These are phyloP conservation scores for Nitzschia sp. DNA, from an alignment of 108 stramenopile species.

Conservation along the genomic window DNA sequence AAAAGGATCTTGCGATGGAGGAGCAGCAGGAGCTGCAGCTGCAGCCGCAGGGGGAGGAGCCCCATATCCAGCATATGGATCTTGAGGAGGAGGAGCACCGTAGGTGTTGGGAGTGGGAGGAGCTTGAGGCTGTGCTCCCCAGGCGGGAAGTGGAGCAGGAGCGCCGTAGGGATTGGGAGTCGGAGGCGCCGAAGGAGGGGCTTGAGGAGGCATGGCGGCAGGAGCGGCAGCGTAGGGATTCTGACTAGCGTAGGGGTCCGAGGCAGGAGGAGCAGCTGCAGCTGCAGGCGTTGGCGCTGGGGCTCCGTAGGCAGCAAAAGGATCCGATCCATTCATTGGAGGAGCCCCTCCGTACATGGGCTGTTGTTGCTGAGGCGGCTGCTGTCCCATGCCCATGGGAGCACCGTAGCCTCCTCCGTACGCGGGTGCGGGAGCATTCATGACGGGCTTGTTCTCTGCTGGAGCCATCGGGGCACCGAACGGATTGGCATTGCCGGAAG, in stretches of 20 bases:
- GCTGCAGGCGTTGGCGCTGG: neutral
- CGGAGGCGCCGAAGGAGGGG: conserved; percentile 24
- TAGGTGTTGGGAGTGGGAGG: conserved; percentile 26
- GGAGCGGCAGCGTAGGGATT: conserved; percentile 36
- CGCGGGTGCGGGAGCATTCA: conserved; percentile 31
- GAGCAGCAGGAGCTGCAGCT: conserved; percentile 1
- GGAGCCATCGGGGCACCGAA: conserved; percentile 19
- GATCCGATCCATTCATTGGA: conserved; percentile 13
- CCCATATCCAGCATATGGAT: conserved; percentile 37
- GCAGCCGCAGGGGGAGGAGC: conserved; percentile 15
- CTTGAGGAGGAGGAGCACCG: conserved; percentile 13
- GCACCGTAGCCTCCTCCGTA: conserved; percentile 13
- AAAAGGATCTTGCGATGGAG: conserved; percentile 10
- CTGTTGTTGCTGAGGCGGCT: conserved; percentile 5
- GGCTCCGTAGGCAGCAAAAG: conserved; percentile 12
- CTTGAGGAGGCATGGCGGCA: conserved; percentile 17
- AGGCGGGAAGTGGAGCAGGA: conserved; percentile 10
- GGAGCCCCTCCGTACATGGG: conserved; percentile 25
- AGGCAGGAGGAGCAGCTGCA: conserved; percentile 6
- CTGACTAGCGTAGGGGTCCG: conserved; percentile 19
- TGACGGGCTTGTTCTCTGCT: conserved; percentile 35
- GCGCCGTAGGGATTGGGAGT: conserved; percentile 35
- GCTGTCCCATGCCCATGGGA: conserved; percentile 7
- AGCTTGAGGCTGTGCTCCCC: neutral
- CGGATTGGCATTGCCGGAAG: conserved; percentile 31